Base-by-base conservation (phyloP, 169 alveolate species). In the Plasmodium fragile region DNA sequence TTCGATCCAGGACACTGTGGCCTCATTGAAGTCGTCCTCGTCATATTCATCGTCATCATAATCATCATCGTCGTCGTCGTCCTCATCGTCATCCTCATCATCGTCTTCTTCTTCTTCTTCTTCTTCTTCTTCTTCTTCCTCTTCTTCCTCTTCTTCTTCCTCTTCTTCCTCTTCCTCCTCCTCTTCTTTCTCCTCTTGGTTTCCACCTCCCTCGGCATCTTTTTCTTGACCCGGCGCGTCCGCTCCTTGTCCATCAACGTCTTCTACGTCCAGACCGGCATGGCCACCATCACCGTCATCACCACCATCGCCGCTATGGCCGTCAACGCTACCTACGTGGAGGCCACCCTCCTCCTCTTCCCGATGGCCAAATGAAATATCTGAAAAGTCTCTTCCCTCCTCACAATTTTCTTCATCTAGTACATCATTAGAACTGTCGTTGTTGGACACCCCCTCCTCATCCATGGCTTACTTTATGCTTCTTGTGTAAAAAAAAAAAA, bases 1-100 rank as follows among this genome's bases (percentile, higher is more conserved):
- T 75, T 97, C 98, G 32, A 98, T 98, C 99, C 99, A 98, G 3
- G 99, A 98, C 65, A 96, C 93, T 79, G 93, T 84, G 30, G 93
- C 93, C 36, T 84, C 93, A 25, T 84, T 84, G n/a, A 84, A 84
- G 80, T 84, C 93, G 28, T 84, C 93, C 69, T 84, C 93, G 69
- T 84, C 93, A 84, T 84, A 84, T 28, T 84, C 93, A 75, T 84
- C 93, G 32, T 84, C 93, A 28, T 84, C 83, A 73, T 84, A 41
- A 49, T 84, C 83, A 72, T 84, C 93, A 22, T 84, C 93, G 43
- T 84, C 93, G 3, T 84, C 84, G 7, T 84, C 93, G 3, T 84
- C 93, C 13, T 84, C 93, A 16, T 84, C 93, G 10, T 84, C 93
- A 32, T 84, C 93, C 11, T 84, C 93, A 0, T 84, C 93, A 1